Evolutionary conservation across 208 protist species (phyloP).

Genomic region (Trypanosoma congolense): DNA sequence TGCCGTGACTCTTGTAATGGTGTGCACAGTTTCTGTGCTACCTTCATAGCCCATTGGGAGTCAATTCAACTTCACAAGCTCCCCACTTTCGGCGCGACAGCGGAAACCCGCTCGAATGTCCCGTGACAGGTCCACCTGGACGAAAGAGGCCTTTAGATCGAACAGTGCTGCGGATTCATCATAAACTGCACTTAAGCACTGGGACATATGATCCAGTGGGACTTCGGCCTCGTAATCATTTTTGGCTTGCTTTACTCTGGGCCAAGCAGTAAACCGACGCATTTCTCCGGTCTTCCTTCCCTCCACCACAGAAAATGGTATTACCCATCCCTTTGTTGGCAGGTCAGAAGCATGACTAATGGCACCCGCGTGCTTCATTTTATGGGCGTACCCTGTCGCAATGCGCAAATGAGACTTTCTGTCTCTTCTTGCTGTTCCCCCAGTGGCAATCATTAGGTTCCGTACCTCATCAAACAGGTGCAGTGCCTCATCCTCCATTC

Average conservation of each 20-base stretch:
- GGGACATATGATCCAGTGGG: constrained; percentile 8
- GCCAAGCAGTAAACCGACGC: constrained; percentile 5
- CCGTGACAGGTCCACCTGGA: background rate
- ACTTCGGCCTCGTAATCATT: constrained; percentile 9
- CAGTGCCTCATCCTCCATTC: no score
- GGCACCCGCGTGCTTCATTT: no score
- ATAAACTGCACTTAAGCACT: constrained; percentile 1
- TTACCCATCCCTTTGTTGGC: constrained; percentile 1
- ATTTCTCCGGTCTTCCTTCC: background rate
- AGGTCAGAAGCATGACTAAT: constrained; percentile 2
- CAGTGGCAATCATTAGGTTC: no score
- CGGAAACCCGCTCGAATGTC: background rate
- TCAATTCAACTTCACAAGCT: background rate
- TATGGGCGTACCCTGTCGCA: no score
- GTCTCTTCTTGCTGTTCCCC: no score
- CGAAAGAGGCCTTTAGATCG: constrained; percentile 9
- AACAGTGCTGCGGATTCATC: constrained; percentile 7
- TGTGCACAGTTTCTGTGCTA: background rate
- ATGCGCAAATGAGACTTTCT: no score
- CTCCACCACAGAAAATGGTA: constrained; percentile 7
- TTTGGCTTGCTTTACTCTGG: background rate
- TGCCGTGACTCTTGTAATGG: background rate
- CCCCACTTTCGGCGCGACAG: background rate
- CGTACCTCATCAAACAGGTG: no score
- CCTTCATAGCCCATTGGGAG: background rate